These are phyloP conservation scores for Alternaria dauci DNA, from an alignment of 2,329 filamentous ascomycete species.

Conservation along the genomic window DNA sequence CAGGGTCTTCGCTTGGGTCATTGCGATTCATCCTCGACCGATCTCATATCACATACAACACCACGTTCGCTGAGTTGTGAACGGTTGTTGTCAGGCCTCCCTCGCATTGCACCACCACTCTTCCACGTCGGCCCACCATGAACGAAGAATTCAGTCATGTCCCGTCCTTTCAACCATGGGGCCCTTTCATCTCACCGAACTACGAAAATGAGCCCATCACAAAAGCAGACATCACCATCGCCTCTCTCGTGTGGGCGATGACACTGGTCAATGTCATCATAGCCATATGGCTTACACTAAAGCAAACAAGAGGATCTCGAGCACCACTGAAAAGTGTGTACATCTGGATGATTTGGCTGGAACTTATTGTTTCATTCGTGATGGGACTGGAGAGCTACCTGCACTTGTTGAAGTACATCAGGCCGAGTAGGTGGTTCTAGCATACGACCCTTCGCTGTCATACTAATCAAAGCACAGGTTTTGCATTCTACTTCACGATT, in stretches of 20 bases:
- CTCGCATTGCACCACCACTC: neutral
- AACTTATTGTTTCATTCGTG: slow-evolving; percentile 54
- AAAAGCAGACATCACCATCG: slow-evolving; percentile 42
- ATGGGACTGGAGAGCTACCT: slow-evolving; percentile 55
- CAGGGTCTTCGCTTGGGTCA: neutral
- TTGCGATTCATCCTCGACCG: neutral
- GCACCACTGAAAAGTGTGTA: slow-evolving; percentile 51
- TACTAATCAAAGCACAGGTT: slow-evolving; percentile 32
- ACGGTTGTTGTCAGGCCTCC: slow-evolving; percentile 1
- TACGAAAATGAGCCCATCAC: slow-evolving; percentile 42
- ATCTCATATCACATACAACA: slow-evolving; percentile 2
- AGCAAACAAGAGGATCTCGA: slow-evolving; percentile 38
- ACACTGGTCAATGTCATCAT: slow-evolving; percentile 39
- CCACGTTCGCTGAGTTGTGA: neutral
- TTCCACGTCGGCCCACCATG: slow-evolving; percentile 17
- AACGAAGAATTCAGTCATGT: slow-evolving; percentile 26
- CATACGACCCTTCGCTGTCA: no score
- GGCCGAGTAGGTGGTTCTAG: slow-evolving; percentile 38
- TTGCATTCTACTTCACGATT: slow-evolving; percentile 46
- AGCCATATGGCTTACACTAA: slow-evolving; percentile 46
- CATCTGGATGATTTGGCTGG: slow-evolving; percentile 60
- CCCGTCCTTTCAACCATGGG: slow-evolving; percentile 34
- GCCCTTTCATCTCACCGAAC: slow-evolving; percentile 33
- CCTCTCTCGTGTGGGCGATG: slow-evolving; percentile 40
- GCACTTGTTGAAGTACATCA: slow-evolving; percentile 45